Conservation (phyloP, 345 rosid species). For the Streptanthus diversifolius region DNA sequence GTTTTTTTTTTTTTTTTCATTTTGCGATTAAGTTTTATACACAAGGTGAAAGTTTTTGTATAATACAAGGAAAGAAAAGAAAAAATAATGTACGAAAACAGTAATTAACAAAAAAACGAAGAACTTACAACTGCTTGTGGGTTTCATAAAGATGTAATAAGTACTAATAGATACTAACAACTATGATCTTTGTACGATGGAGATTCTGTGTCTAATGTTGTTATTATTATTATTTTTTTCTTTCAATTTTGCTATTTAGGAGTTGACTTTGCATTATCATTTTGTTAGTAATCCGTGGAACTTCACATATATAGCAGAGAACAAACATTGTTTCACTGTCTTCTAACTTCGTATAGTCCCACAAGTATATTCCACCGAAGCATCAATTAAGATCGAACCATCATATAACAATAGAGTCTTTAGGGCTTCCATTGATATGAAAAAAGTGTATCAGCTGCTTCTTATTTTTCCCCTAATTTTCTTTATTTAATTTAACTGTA, state of each 20-base stretch:
- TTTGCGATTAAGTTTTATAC: too few relatives aligned
- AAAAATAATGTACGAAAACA: background rate
- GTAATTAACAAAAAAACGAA: background rate
- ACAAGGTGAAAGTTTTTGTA: too few relatives aligned
- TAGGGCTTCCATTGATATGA: background rate
- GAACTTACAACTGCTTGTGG: too few relatives aligned
- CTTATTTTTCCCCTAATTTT: background rate
- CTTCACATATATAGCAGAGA: background rate
- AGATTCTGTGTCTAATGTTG: background rate
- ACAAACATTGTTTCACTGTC: background rate
- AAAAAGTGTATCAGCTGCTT: background rate
- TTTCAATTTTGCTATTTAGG: background rate
- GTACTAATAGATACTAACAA: background rate
- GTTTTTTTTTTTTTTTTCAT: too few relatives aligned
- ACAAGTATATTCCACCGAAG: background rate
- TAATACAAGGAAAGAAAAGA: background rate
- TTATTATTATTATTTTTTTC: too few relatives aligned
- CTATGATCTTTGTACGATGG: background rate
- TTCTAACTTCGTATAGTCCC: background rate
- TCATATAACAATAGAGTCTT: background rate
- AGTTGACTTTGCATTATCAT: background rate
- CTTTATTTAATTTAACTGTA: background rate
- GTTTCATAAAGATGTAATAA: too few relatives aligned
- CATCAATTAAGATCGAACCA: background rate
- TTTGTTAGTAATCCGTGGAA: background rate